Base-by-base conservation (phyloP, 805 yeast species). In the Teunomyces cretensis region DNA sequence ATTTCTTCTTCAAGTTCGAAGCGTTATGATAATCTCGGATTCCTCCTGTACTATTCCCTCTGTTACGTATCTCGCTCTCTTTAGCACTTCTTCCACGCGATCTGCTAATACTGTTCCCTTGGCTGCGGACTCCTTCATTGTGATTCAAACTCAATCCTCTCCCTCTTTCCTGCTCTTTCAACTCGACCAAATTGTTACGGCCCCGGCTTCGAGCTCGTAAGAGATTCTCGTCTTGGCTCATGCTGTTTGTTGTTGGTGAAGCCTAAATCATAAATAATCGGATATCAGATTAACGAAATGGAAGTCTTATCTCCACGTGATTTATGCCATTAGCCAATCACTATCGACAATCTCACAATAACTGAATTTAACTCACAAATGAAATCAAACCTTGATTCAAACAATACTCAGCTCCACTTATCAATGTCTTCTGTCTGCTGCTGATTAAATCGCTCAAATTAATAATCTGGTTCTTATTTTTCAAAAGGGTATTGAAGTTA, bases 321-420 rank as follows among this genome's bases (percentile, higher is more conserved):
- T 33, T 33, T 19, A 8, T 6, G 9, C 13, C 16, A 26, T n/a
- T 24, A n/a, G 24, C 27, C 16, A 26, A 26, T 26, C 28, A 26
- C 12, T 26, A 26, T 26, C 28, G 28, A 26, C 28, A 26, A 11
- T 26, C 28, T 26, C 28, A 19, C 22, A 19, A 19, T 3, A 6
- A 19, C 22, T 19, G 22, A 6, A 19, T 11, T 35, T 54, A 51
- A 61, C 57, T 44, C 48, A 50, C 39, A 68, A 48, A 48, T 14
- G 36, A 28, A n/a, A 51, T 50, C 9, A 57, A 48, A 1, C 68
- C 67, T 39, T 70, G 72, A 9, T 56, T 56, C 19, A 79, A 53
- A 5, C 76, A 78, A 32, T 60, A 59, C 13, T 64, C 62, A 2
- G 80, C 79, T 49, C 71, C 69, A 16, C 74, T 74, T 12, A 79